Conservation (phyloP, 2,329 filamentous ascomycete species). For the Epichloe aotearoae region DNA sequence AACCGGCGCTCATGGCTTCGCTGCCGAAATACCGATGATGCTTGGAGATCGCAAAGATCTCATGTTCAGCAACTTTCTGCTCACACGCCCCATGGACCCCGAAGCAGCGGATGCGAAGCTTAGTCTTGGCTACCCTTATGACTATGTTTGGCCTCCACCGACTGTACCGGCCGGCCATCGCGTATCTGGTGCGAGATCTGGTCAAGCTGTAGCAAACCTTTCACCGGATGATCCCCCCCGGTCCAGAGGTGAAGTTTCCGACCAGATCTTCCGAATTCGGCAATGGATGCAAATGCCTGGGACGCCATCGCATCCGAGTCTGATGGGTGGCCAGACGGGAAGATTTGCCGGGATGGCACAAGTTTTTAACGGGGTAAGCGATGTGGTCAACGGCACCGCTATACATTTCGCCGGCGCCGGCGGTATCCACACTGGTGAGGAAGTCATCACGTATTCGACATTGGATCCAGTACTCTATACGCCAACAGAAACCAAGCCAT, state of each 20-base stretch:
- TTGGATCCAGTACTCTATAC: constrained; percentile 65
- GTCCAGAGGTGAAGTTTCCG: constrained; percentile 46
- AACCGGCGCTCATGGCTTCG: constrained; percentile 26
- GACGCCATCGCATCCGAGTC: constrained; percentile 13
- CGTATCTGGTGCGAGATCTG: constrained; percentile 22
- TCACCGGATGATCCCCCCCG: constrained; percentile 24
- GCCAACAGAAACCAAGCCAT: constrained; percentile 67
- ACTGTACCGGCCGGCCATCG: constrained; percentile 51
- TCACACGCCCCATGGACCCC: constrained; percentile 39
- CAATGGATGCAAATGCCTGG: constrained; percentile 59
- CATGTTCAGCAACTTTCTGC: constrained; percentile 54
- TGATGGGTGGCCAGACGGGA: constrained; percentile 16
- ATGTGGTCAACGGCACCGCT: neutral
- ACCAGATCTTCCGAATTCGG: constrained; percentile 59
- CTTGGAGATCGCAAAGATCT: constrained; percentile 31
- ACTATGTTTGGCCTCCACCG: constrained; percentile 62
- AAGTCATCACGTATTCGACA: constrained; percentile 53
- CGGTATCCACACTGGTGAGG: constrained; percentile 39
- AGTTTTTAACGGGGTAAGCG: constrained; percentile 4
- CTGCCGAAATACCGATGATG: constrained; percentile 39
- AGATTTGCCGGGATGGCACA: constrained; percentile 11
- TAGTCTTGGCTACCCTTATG: constrained; percentile 27
- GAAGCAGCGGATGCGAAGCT: constrained; percentile 20
- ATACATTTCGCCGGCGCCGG: neutral
- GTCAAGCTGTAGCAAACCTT: constrained; percentile 13